phyloP scores from a whole-genome alignment of 2,329 filamentous ascomycete genomes.

The Cordyceps fumosorosea region DNA sequence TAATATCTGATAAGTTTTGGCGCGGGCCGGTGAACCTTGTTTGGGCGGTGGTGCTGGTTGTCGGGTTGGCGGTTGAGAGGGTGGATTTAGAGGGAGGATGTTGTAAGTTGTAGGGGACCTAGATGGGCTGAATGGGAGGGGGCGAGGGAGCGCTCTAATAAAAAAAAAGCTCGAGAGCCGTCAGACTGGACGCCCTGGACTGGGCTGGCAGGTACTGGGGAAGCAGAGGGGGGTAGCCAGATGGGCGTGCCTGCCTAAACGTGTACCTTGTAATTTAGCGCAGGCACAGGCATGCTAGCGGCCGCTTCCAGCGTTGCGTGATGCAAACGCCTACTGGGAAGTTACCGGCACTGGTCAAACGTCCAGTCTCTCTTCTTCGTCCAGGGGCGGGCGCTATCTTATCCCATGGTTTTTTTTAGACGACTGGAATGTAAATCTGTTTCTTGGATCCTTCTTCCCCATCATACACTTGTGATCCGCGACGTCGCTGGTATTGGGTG shows the following conservation, averaged over 20 bases:
- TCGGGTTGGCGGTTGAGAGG: not conserved
- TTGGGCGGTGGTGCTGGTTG: not conserved
- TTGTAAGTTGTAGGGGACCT: not conserved
- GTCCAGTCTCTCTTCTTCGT: not conserved
- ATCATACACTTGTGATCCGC: not conserved
- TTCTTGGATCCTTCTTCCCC: not conserved
- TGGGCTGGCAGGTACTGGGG: not conserved
- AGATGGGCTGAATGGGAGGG: not conserved
- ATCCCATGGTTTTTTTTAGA: not conserved
- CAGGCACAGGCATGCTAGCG: constrained; percentile 8
- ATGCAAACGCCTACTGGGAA: not conserved
- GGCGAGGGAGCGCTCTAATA: constrained; percentile 9
- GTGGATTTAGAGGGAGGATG: not conserved
- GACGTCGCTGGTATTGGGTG: not conserved
- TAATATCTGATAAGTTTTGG: not conserved
- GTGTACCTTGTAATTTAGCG: not conserved
- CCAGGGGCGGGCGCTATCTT: not conserved
- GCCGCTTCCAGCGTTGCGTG: not conserved
- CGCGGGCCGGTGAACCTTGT: not conserved
- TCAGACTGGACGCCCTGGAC: not conserved
- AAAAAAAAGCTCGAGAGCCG: not conserved
- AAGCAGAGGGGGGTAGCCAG: no score
- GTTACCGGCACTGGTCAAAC: no score
- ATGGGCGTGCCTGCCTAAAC: no score
- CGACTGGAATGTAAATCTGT: not conserved